phyloP scores from a whole-genome alignment of 768 basidiomycete species.

The Hygrophoropsis aurantiaca region DNA sequence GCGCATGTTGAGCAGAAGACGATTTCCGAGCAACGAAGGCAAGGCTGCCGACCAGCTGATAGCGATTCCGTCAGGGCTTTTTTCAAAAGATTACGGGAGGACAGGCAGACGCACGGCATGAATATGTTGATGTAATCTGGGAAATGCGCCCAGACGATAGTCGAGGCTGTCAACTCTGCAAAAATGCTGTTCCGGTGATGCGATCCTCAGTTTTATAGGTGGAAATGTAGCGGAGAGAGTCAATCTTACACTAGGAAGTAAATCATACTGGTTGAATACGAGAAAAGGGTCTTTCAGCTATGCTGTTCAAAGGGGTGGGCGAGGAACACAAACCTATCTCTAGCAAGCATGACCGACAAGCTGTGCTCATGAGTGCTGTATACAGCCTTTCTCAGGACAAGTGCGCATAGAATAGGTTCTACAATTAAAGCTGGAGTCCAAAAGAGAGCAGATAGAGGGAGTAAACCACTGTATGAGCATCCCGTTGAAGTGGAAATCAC shows the following conservation, averaged over 20 bases:
- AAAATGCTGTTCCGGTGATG: slow-evolving; percentile 14
- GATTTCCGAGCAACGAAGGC: slow-evolving; percentile 22
- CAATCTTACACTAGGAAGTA: slow-evolving; percentile 21
- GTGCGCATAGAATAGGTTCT: slow-evolving; percentile 20
- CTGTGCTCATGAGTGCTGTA: background rate
- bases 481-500: slow-evolving; percentile 19
- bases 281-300: background rate
- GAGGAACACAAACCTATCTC: slow-evolving; percentile 9
- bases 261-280: slow-evolving; percentile 11
- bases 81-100: background rate
- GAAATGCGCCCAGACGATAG: slow-evolving; percentile 16
- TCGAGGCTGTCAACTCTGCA: slow-evolving; percentile 13
- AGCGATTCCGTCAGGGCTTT: no score
- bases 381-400: slow-evolving; percentile 21
- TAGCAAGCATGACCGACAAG: slow-evolving; percentile 6
- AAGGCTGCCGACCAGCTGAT: slow-evolving; percentile 23
- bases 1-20: slow-evolving; percentile 23
- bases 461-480: slow-evolving; percentile 18
- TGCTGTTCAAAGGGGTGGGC: background rate
- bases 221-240: no score
- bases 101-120: slow-evolving; percentile 18
- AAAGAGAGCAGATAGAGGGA: slow-evolving; percentile 18
- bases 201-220: no score
- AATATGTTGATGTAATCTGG: slow-evolving; percentile 19
- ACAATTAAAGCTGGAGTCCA: slow-evolving; percentile 24